Base-by-base conservation (phyloP, 2,329 filamentous ascomycete species). In the Exophiala sp. region DNA sequence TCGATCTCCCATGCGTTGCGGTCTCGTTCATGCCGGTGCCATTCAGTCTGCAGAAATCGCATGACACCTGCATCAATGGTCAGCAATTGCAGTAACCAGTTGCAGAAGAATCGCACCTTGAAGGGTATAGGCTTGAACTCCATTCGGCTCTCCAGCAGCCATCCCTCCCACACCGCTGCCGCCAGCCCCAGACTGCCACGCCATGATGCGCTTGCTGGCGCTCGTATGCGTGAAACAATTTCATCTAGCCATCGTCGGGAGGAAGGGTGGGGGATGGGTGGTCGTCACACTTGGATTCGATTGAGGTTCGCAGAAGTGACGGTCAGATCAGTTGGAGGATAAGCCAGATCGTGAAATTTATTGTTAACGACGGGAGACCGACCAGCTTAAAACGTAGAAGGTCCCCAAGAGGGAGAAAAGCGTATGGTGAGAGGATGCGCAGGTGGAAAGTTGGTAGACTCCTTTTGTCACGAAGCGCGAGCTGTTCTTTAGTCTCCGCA, bases 1-100 rank as follows among this genome's bases (percentile, higher is more conserved):
- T 98, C 93, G 66, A 98, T 98, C 70, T 98, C 93, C 93, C 93
- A 98, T 30, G 89, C 85, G 71, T 98, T 98, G 63, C 93, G 83
- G 66, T 96, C 93, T 70, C 93, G 86, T 72, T 98, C 93, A 69
- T 98, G 91, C 60, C 88, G 85, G 71, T 98, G 93, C 93, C 93
- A 98, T 79, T 98, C 91, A 41, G 93, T 93, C 73, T 98, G 93
- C 32, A 98, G 81, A 68, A 98, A 98, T 70, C 93, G 90, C 93
- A 98, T 98, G 30, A 98, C 93, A 65, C 93, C 88, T 93, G 60
- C 18, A 21, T n/a, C 24, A 34, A 30, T 21, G n/a, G 22, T 53
- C 30, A 49, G 44, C 37, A 18, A 23, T 13, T 21, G 16, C 22
- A 34, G 19, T 23, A 14, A 29, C 5, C 9, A n/a, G 11, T 32